Base-by-base conservation (phyloP, 257 asterid genomes). In the Nicotiana paniculata region DNA sequence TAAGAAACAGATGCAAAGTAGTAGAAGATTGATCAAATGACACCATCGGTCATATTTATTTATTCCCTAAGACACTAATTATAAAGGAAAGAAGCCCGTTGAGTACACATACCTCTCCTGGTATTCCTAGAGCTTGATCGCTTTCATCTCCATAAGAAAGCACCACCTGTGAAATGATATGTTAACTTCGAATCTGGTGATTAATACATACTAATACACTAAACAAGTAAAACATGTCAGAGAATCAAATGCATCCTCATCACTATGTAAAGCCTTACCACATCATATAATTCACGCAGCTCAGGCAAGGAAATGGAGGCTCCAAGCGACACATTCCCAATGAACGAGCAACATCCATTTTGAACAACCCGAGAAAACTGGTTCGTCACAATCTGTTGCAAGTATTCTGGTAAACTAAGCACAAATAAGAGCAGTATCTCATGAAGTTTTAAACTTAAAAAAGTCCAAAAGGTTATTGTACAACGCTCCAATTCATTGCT, bases 141-240 rank as follows among this genome's bases (percentile, higher is more conserved):
- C 97, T 94, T 90, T 96, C 99, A 81, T 98, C 96, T 5, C 98
- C 99, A 86, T 93, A 96, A 32, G 97, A 90, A 90, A 94, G 97
- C 77, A 96, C 93, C 51, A 96, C 99, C 99, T 95, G 88, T 51
- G 81, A 32, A 65, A 24, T 39, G 81, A 77, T 43, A 72, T 13
- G 39, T 39, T 62, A 62, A 61, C 43, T 57, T 43, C 0, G 39
- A 59, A 28, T 35, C 9, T 12, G 58, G 59, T 58, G 37, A 32
- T 16, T 12, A 57, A 55, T 17, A 69, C 57, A 68, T n/a, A n/a
- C n/a, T 7, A 37, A 6, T 17, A 46, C 66, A 53, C 54, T 12
- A 72, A 28, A 0, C 32, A 59, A 48, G 33, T 58, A 75, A 43
- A 74, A 59, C 61, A 58, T 61, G 16, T 13, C 3, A 13, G 17